These are phyloP conservation scores for Daldinia grandis DNA, from an alignment of 495 filamentous ascomycete species.

Conservation along the genomic window DNA sequence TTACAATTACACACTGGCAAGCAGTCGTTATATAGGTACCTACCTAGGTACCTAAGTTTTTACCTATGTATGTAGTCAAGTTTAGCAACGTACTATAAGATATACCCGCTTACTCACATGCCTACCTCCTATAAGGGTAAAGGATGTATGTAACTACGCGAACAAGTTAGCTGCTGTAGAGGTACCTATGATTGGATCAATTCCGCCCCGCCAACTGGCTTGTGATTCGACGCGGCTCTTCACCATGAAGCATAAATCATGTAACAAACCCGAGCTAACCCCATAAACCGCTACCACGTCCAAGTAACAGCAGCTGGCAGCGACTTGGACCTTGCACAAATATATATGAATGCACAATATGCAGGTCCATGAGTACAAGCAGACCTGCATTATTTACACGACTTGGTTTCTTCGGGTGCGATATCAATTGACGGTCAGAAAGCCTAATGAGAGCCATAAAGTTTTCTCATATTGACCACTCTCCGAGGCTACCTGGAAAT, in stretches of 20 bases:
- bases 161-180: too few relatives aligned
- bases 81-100: background rate
- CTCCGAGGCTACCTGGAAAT: background rate
- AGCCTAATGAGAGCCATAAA: background rate
- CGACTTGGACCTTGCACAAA: constrained; percentile 20
- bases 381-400: constrained; percentile 15
- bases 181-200: constrained; percentile 4
- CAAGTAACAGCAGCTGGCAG: constrained; percentile 1
- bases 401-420: background rate
- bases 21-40: too few relatives aligned
- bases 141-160: too few relatives aligned
- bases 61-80: background rate
- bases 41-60: background rate
- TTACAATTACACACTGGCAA: background rate
- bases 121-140: too few relatives aligned
- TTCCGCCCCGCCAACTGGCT: constrained; percentile 31
- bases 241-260: constrained; percentile 30
- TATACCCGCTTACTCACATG: background rate
- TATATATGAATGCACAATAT: constrained; percentile 24
- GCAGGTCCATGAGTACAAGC: background rate
- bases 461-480: background rate
- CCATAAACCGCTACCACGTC: constrained; percentile 10
- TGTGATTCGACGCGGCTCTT: constrained; percentile 36
- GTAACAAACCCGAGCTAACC: constrained; percentile 13
- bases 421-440: constrained; percentile 7